Percentiles rank a stretch among this genome's conserved stretches.
These are phyloP conservation scores for Paraphoma sp. DNA, from an alignment of 2,329 filamentous ascomycete genomes.

Conservation along the genomic window DNA sequence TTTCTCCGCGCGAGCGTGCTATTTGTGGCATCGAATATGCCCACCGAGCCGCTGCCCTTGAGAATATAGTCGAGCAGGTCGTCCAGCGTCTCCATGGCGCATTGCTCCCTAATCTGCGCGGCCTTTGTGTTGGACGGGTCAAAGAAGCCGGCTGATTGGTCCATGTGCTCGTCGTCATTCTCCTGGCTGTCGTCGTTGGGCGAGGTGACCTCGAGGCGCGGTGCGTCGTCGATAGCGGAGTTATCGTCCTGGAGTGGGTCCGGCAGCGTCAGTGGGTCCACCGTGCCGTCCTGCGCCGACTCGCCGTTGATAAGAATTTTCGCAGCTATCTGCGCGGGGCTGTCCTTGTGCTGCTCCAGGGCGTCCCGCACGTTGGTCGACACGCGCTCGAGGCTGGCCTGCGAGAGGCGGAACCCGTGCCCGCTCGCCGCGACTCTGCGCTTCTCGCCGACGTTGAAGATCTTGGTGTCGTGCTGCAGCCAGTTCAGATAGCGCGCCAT, in stretches of 20 bases:
- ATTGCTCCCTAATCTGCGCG: slow-evolving; percentile 83
- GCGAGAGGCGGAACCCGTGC: slow-evolving; percentile 49
- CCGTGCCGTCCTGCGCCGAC: slow-evolving; percentile 45
- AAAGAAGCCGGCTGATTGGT: slow-evolving; percentile 93
- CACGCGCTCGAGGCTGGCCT: slow-evolving; percentile 35
- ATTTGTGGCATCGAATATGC: slow-evolving; percentile 97
- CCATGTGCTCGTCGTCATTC: slow-evolving; percentile 63
- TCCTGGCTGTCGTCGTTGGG: slow-evolving; percentile 37
- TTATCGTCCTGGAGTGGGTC: slow-evolving; percentile 32
- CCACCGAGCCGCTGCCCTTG: slow-evolving; percentile 81
- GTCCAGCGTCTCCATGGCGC: slow-evolving; percentile 89
- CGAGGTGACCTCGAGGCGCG: slow-evolving; percentile 43
- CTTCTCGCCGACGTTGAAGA: slow-evolving; percentile 97
- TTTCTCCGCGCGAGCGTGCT: slow-evolving; percentile 88
- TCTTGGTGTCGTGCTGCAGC: slow-evolving; percentile 93
- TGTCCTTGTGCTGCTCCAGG: slow-evolving; percentile 34
- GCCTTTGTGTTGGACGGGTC: slow-evolving; percentile 87
- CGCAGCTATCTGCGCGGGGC: slow-evolving; percentile 52
- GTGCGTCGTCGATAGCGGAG: slow-evolving; percentile 34
- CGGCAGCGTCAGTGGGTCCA: slow-evolving; percentile 41
- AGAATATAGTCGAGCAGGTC: slow-evolving; percentile 91
- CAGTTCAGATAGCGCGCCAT: slow-evolving; percentile 93
- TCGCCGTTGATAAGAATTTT: slow-evolving; percentile 67
- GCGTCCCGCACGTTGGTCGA: slow-evolving; percentile 32
- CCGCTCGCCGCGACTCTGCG: slow-evolving; percentile 78